Evolutionary conservation across 352 stramenopile genomes (phyloP), one percentile per base, ranked within the genome.

Genomic region (Thalassiosira allenii): DNA sequence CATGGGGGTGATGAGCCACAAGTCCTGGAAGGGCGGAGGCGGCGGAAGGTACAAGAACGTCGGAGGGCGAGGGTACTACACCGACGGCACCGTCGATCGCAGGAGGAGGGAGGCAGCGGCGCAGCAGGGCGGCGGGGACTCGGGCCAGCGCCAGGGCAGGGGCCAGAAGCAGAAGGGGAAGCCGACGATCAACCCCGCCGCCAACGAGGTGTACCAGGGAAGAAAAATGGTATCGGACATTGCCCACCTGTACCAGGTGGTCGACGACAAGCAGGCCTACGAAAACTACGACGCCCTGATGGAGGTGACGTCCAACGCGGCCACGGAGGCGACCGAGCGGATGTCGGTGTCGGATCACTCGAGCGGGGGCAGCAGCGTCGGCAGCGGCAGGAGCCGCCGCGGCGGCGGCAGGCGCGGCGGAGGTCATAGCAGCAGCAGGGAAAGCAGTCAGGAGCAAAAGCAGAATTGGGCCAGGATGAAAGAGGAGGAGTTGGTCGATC

Each of bases 401-500:
- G 3, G 37, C 6, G 17, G 57, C 37, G 40, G 41, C 2, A 29
- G 65, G n/a, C 17, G 51, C 29, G 29, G 17, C 2, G 25, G 53
- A 47, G n/a, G 41, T 61, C 43, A 20, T 6, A 25, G 32, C 30
- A 34, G 37, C 0, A 63, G 8, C 12, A 49, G 23, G 29, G 58
- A 71, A 22, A 52, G 12, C 11, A 68, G 52, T 34, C 56, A 61
- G 56, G 68, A 77, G 54, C 68, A 68, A 20, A 77, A 77, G 37
- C 54, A 37, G 29, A 34, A 62, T 25, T 77, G 68, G 68, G 75
- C 41, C 2, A 54, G 41, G n/a, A 65, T 57, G 51, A 81, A 75
- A 8, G 85, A 93, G 22, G 84, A 92, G 71, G 84, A 89, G 57
- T 25, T 88, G 37, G 86, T 89, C 0, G 80, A 87, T 76, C 32